Conservation (phyloP, 306 rosid genomes). For the Quillaja saponaria region DNA sequence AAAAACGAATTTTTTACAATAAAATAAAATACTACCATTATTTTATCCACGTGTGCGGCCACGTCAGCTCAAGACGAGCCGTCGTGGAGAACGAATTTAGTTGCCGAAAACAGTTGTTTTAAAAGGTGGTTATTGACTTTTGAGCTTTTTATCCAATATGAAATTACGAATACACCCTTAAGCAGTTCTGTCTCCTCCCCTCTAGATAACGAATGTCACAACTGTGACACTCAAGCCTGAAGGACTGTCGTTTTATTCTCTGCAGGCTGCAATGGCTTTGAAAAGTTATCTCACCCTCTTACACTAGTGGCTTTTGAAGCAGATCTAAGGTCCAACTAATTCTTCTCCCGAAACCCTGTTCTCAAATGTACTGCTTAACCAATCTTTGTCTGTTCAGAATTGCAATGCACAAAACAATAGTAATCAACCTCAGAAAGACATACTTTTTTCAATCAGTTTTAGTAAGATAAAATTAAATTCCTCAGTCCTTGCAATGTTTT, state of each 20-base stretch:
- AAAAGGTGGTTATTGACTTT: too few species aligned
- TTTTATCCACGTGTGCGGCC: too few species aligned
- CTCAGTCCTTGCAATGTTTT: conserved; percentile 38
- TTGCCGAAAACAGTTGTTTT: too few species aligned
- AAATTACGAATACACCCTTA: background rate
- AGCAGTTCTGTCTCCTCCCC: background rate
- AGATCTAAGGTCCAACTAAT: conserved; percentile 6
- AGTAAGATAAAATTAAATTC: conserved; percentile 57
- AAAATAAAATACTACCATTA: too few species aligned
- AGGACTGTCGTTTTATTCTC: background rate
- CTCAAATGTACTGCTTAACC: conserved; percentile 32
- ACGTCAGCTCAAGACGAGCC: too few species aligned
- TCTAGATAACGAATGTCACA: conserved; percentile 31
- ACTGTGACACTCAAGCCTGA: conserved; percentile 8
- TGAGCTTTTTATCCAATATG: too few species aligned
- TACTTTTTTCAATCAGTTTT: conserved; percentile 18
- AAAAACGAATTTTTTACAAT: too few species aligned
- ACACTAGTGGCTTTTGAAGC: conserved; percentile 26
- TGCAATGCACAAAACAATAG: conserved; percentile 4
- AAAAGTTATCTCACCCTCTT: conserved; percentile 24
- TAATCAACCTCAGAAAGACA: conserved; percentile 19
- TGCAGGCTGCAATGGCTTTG: conserved; percentile 29
- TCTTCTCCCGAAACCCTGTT: conserved; percentile 30
- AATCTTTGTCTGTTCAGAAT: conserved; percentile 14
- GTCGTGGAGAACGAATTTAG: too few species aligned